Evolutionary conservation across 306 rosid species (phyloP).

Genomic region (Inga oerstediana): DNA sequence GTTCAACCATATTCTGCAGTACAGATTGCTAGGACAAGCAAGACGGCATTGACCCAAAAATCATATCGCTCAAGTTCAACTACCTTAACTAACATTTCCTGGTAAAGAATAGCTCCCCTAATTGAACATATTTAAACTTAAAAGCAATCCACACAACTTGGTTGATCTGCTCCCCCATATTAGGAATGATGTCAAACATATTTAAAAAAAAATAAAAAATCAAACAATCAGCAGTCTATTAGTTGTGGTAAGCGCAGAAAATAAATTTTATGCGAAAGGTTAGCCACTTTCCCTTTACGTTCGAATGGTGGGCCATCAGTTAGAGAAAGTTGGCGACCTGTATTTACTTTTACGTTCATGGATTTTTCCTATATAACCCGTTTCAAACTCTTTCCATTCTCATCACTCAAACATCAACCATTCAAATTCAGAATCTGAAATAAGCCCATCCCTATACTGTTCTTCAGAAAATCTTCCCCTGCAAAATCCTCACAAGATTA

Average conservation of each 20-base stretch:
- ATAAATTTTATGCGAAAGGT: not conserved
- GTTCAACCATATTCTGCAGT: not conserved
- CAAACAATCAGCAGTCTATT: not conserved
- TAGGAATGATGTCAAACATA: not conserved
- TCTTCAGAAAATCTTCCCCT: not conserved
- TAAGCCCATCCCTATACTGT: not conserved
- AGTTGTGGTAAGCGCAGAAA: not conserved
- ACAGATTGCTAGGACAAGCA: too few relatives aligned
- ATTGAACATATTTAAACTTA: too few relatives aligned
- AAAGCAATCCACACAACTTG: not conserved
- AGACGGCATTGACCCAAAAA: not conserved
- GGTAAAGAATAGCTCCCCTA: not conserved
- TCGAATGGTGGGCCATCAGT: not conserved
- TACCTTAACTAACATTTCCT: slow-evolving; percentile 38
- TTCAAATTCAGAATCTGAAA: not conserved
- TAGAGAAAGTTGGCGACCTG: slow-evolving; percentile 52
- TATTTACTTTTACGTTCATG: slow-evolving; percentile 19
- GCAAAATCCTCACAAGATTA: not conserved
- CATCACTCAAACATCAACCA: not conserved
- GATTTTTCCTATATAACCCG: slow-evolving; percentile 24
- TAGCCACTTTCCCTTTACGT: not conserved
- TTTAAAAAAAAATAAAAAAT: not conserved
- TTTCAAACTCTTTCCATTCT: not conserved
- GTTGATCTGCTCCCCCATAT: not conserved
- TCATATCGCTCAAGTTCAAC: slow-evolving; percentile 56